Percentiles rank a stretch among this genome's conserved stretches.
phyloP scores from a whole-genome alignment of 73 alveolate genomes.

The Diophrys sp. region DNA sequence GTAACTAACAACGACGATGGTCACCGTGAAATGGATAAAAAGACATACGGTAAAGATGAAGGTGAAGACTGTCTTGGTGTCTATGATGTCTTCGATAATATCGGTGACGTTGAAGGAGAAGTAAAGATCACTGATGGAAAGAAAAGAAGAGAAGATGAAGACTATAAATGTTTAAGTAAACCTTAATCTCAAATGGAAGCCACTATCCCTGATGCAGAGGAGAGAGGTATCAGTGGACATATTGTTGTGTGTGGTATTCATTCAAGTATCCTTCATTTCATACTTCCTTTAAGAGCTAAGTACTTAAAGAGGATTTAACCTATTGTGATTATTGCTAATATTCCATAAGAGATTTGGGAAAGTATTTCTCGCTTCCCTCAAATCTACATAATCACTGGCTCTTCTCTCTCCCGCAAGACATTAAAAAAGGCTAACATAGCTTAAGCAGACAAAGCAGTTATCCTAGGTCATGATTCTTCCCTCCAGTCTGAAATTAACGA shows the following conservation, averaged over 20 bases:
- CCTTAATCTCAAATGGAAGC: slow-evolving; percentile 61
- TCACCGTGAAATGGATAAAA: not conserved
- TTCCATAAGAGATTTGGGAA: slow-evolving; percentile 85
- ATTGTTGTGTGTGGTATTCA: slow-evolving; percentile 97
- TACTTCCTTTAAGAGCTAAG: slow-evolving; percentile 94
- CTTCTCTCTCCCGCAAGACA: slow-evolving; percentile 80
- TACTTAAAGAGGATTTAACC: slow-evolving; percentile 82
- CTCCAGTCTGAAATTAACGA: slow-evolving; percentile 61
- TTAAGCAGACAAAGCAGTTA: slow-evolving; percentile 96
- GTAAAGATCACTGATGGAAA: not conserved
- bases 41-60: too few relatives aligned
- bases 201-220: slow-evolving; percentile 13
- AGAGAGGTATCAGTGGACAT: slow-evolving; percentile 60
- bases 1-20: not conserved
- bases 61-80: too few relatives aligned
- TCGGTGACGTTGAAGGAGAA: not conserved
- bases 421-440: slow-evolving; percentile 86
- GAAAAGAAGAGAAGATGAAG: slow-evolving; percentile 46
- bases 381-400: slow-evolving; percentile 84
- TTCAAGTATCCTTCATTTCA: slow-evolving; percentile 86
- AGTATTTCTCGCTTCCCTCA: slow-evolving; percentile 83
- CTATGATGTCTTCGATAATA: slow-evolving; percentile 19
- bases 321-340: slow-evolving; percentile 84
- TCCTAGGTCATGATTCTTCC: slow-evolving; percentile 83
- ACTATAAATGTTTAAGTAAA: slow-evolving; percentile 60